Evolutionary conservation across 1,284 basidiomycete species (phyloP).

Genomic region (Mycosarcoma mackinlayi): DNA sequence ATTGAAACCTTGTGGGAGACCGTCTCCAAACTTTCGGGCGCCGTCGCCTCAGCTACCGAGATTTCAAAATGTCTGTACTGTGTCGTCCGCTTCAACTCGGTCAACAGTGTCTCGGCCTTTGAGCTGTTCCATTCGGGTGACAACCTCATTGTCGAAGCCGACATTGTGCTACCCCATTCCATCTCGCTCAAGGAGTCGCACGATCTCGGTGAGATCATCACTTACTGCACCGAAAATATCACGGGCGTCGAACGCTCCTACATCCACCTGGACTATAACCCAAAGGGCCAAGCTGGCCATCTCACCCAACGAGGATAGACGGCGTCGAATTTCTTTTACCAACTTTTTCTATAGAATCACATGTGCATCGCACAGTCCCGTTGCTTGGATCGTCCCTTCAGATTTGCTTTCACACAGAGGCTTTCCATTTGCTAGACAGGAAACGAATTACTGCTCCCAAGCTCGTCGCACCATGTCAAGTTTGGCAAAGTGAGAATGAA

Average conservation of each 20-base stretch:
- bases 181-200: constrained; percentile 65
- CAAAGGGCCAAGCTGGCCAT: constrained; percentile 60
- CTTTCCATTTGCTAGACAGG: no score
- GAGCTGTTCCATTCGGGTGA: constrained; percentile 66
- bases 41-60: constrained; percentile 53
- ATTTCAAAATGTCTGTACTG: constrained; percentile 63
- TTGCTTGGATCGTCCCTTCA: no score
- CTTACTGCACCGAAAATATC: constrained; percentile 62
- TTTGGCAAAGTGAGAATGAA: no score
- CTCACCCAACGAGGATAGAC: constrained; percentile 53
- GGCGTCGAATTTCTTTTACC: no score
- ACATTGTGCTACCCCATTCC: constrained; percentile 60
- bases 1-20: constrained; percentile 61
- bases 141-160: constrained; percentile 64
- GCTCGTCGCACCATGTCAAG: no score
- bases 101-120: constrained; percentile 61
- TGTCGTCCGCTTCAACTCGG: constrained; percentile 62
- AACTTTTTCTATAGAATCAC: no score
- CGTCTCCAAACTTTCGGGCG: constrained; percentile 60
- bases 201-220: constrained; percentile 65
- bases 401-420: no score
- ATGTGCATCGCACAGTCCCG: no score
- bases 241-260: constrained; percentile 58
- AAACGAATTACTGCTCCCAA: no score
- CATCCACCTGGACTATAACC: constrained; percentile 65